Conservation (phyloP, 2,329 filamentous ascomycete genomes). For the Fusarium sp. region DNA sequence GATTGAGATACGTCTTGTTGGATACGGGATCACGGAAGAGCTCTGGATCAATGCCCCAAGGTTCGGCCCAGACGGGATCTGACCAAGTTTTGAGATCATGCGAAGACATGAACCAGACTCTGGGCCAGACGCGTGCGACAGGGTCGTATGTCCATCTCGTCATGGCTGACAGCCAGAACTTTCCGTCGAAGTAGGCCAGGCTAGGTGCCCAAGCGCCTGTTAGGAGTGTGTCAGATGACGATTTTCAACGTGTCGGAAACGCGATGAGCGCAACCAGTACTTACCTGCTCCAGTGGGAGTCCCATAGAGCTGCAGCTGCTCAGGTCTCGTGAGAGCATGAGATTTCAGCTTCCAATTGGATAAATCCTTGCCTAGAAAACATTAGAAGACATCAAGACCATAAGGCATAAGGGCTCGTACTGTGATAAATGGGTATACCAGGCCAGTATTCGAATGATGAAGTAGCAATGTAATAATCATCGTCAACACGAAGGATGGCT, state of each 20-base stretch:
- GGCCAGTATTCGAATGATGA: neutral
- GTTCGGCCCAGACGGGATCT: neutral
- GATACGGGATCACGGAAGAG: neutral
- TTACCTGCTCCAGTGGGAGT: neutral
- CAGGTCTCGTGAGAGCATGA: neutral
- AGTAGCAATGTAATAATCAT: neutral
- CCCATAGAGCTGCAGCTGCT: neutral
- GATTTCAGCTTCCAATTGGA: neutral
- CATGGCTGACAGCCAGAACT: neutral
- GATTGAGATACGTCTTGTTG: neutral
- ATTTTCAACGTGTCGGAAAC: neutral
- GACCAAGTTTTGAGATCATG: neutral
- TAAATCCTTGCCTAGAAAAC: neutral
- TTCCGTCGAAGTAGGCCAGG: neutral
- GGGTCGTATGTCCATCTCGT: neutral
- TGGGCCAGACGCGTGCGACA: neutral
- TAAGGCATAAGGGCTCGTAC: neutral
- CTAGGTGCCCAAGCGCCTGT: neutral
- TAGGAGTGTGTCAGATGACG: neutral
- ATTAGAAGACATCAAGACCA: neutral
- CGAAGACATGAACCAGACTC: neutral
- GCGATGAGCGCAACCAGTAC: neutral
- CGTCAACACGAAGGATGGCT: neutral
- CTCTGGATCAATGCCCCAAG: neutral
- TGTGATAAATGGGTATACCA: neutral